Evolutionary conservation across 106 monocot species (phyloP).

Genomic region (Dendrobium huoshanense): DNA sequence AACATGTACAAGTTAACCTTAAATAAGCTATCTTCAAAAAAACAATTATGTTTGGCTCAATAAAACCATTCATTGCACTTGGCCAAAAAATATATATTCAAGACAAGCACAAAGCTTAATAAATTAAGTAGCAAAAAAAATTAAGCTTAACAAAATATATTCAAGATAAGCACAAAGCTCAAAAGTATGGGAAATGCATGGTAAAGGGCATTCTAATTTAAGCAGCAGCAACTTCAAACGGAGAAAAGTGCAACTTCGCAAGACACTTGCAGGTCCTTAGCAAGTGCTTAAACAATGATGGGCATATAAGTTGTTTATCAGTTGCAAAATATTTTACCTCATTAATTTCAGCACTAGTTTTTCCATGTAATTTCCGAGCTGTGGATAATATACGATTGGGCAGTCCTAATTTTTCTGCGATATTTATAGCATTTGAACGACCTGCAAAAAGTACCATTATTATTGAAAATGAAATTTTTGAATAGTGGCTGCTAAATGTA

Average conservation of each 20-base stretch:
- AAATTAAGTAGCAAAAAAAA: too few species aligned
- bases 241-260: too few species aligned
- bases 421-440: slow-evolving; percentile 86
- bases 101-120: too few species aligned
- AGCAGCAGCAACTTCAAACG: too few species aligned
- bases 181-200: too few species aligned
- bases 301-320: neutral
- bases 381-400: slow-evolving; percentile 30
- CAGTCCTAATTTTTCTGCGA: slow-evolving; percentile 74
- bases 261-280: too few species aligned
- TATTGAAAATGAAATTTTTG: neutral
- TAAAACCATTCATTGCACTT: too few species aligned
- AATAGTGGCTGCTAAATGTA: neutral
- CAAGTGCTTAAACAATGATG: neutral
- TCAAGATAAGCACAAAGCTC: too few species aligned
- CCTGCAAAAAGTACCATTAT: slow-evolving; percentile 30
- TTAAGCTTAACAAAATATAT: too few species aligned
- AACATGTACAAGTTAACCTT: neutral
- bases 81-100: too few species aligned
- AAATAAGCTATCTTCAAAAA: neutral
- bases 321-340: slow-evolving; percentile 27
- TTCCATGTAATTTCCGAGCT: slow-evolving; percentile 64
- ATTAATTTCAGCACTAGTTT: slow-evolving; percentile 67
- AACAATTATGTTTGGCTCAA: neutral
- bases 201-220: too few species aligned